Percentiles rank a stretch among this genome's conserved stretches.
Conservation (phyloP, 768 basidiomycete species). For the Pleurotus giganteus region DNA sequence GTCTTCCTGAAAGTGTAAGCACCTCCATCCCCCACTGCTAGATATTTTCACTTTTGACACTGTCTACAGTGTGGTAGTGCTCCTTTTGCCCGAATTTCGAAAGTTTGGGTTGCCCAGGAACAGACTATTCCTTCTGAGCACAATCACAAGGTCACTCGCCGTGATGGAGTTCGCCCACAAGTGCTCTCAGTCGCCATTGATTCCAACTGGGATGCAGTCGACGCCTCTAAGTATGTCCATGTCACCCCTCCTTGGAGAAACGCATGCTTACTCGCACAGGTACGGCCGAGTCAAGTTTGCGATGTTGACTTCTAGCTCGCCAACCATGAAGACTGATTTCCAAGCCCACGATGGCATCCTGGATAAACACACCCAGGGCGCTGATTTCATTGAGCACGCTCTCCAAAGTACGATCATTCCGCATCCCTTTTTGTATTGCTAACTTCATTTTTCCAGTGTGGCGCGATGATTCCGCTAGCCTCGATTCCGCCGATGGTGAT, state of each 20-base stretch:
- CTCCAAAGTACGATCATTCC: neutral
- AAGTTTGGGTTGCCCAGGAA: neutral
- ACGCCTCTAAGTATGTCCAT: neutral
- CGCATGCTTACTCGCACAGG: neutral
- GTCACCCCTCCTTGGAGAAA: neutral
- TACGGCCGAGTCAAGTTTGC: neutral
- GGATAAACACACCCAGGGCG: neutral
- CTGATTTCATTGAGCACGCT: neutral
- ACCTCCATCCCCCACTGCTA: neutral
- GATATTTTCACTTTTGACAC: neutral
- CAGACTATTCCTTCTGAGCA: neutral
- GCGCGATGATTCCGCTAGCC: neutral
- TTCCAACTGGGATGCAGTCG: neutral
- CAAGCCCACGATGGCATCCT: neutral
- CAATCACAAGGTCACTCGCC: neutral
- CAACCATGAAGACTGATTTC: neutral
- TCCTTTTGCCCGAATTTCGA: neutral
- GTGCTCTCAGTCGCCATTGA: neutral
- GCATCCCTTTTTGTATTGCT: neutral
- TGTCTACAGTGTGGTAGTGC: neutral
- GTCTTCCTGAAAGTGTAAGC: neutral
- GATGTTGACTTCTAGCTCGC: neutral
- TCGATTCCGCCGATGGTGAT: neutral
- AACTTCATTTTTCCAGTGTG: neutral
- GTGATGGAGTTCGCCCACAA: neutral